Evolutionary conservation across 768 basidiomycete genomes (phyloP).

Genomic region (Hygrocybe punicea): DNA sequence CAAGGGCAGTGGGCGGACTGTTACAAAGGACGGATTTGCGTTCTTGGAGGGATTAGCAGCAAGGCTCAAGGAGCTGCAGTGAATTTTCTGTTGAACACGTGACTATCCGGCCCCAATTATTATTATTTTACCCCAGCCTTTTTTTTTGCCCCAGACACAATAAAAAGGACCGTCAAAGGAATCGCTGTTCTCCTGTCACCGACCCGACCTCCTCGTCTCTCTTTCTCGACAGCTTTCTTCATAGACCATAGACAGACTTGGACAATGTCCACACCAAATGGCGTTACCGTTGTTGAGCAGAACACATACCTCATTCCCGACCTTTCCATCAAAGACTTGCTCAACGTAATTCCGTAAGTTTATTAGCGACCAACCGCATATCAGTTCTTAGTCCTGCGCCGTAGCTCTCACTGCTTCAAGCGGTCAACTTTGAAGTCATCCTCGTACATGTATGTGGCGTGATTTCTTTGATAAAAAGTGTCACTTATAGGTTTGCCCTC

Average conservation of each 20-base stretch:
- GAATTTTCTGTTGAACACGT: not conserved
- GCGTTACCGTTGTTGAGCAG: conserved; percentile 45
- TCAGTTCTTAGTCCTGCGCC: conserved; percentile 3
- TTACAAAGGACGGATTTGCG: conserved; percentile 55
- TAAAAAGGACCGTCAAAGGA: not conserved
- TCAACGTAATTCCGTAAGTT: conserved; percentile 77
- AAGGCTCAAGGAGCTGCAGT: conserved; percentile 42
- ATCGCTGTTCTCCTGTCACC: no score
- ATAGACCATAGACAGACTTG: not conserved
- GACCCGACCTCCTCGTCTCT: no score
- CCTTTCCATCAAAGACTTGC: conserved; percentile 82
- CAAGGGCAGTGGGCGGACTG: conserved; percentile 61
- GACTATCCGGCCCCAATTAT: no score
- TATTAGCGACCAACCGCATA: conserved; percentile 5
- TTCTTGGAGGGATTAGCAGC: conserved; percentile 49
- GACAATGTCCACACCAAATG: not conserved
- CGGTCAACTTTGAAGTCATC: conserved; percentile 81
- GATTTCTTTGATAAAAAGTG: not conserved
- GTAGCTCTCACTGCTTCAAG: conserved; percentile 81
- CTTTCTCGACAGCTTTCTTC: not conserved
- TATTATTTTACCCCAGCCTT: no score
- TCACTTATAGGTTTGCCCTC: not conserved
- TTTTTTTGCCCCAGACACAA: no score
- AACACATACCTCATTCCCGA: conserved; percentile 69
- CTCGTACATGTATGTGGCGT: conserved; percentile 63